These are phyloP conservation scores for Fistulifera solaris DNA, from an alignment of 108 stramenopile species.

Conservation along the genomic window DNA sequence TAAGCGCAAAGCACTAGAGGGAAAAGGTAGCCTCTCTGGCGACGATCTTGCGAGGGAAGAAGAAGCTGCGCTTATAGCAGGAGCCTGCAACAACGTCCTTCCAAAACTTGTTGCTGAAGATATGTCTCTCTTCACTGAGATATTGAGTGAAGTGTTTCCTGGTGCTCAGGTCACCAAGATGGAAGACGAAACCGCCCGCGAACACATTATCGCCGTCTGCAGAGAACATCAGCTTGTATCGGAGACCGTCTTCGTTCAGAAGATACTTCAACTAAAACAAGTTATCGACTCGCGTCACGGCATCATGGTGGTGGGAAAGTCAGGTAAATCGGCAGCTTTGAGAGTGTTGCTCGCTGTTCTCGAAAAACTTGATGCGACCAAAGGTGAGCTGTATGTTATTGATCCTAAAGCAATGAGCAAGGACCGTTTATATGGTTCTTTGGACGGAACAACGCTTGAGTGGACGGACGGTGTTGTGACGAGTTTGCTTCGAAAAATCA, in stretches of 20 bases:
- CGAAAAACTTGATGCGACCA: slow-evolving; percentile 76
- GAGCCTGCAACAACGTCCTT: slow-evolving; percentile 90
- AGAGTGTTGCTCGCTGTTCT: slow-evolving; percentile 69
- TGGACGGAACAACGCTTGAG: slow-evolving; percentile 97
- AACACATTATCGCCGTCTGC: slow-evolving; percentile 62
- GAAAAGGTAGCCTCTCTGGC: slow-evolving; percentile 31
- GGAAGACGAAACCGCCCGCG: slow-evolving; percentile 67
- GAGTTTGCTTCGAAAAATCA: slow-evolving; percentile 60
- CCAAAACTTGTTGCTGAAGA: slow-evolving; percentile 97
- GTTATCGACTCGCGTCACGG: slow-evolving; percentile 94
- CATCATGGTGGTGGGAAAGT: slow-evolving; percentile 91
- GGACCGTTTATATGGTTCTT: slow-evolving; percentile 83
- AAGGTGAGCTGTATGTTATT: slow-evolving; percentile 88
- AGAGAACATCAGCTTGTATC: slow-evolving; percentile 41
- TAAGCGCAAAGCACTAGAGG: slow-evolving; percentile 84
- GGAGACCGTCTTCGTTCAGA: slow-evolving; percentile 82
- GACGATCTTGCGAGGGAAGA: slow-evolving; percentile 57
- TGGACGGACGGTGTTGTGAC: slow-evolving; percentile 99
- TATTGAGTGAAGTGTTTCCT: slow-evolving; percentile 89
- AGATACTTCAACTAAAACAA: slow-evolving; percentile 91
- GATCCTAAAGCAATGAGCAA: slow-evolving; percentile 96
- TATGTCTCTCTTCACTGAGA: slow-evolving; percentile 63
- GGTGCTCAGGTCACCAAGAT: slow-evolving; percentile 66
- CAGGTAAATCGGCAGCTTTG: slow-evolving; percentile 75
- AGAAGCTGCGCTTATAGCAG: slow-evolving; percentile 74